A percentile compares a stretch with the other conserved stretches of the same genome.
Conservation (phyloP, 169 alveolate genomes). For the Cystoisospora suis region DNA sequence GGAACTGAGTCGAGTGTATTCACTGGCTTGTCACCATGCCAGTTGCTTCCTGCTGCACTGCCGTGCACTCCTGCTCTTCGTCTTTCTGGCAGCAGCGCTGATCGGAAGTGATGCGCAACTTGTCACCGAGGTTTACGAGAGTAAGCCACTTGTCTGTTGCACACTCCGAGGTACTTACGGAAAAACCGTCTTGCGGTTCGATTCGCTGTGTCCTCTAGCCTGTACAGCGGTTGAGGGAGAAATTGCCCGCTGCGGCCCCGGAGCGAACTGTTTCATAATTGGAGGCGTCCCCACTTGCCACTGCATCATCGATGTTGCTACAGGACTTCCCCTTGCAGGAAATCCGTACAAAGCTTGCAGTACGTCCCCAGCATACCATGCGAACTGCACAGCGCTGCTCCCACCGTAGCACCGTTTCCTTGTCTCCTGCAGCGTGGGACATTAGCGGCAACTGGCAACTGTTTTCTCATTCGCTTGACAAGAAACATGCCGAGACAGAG, state of each 20-base stretch:
- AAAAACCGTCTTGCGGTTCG: no score
- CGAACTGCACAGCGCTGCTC: no score
- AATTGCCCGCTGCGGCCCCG: constrained; percentile 76
- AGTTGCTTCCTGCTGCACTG: no score
- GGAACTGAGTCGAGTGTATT: no score
- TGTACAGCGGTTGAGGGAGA: constrained; percentile 73
- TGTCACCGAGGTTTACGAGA: constrained; percentile 72
- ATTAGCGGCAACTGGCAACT: constrained; percentile 77
- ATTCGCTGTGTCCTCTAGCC: constrained; percentile 49
- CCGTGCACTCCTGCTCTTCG: no score
- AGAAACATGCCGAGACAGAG: neutral
- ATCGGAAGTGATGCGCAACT: no score
- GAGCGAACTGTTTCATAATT: constrained; percentile 73
- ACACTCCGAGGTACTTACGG: no score
- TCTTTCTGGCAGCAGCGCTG: no score
- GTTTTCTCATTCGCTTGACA: constrained; percentile 29
- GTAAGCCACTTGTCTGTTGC: constrained; percentile 54
- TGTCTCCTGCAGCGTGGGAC: constrained; percentile 70
- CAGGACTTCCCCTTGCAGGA: constrained; percentile 75
- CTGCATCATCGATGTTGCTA: constrained; percentile 71
- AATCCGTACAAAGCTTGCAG: constrained; percentile 78
- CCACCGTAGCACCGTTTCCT: neutral
- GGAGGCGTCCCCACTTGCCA: constrained; percentile 75
- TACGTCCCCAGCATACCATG: no score
- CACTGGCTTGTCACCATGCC: no score